phyloP scores from a whole-genome alignment of 2,329 filamentous ascomycete genomes.

The Monilinia aucupariae region DNA sequence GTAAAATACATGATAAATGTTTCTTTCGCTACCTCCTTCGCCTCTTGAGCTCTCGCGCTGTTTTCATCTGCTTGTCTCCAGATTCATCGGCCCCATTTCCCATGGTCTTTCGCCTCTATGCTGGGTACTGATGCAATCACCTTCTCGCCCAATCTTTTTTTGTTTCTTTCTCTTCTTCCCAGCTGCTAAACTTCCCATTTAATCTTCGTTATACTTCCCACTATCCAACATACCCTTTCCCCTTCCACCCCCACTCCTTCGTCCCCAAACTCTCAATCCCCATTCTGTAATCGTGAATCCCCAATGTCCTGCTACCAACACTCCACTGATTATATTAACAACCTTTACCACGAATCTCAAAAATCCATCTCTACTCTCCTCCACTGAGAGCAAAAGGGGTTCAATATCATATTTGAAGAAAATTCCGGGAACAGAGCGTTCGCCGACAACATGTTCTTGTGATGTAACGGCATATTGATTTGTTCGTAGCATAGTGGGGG shows the following conservation, averaged over 20 bases:
- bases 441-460: constrained; percentile 66
- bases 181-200: neutral
- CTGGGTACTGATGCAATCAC: neutral
- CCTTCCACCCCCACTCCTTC: constrained; percentile 31
- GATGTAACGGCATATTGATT: constrained; percentile 98
- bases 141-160: neutral
- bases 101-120: neutral
- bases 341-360: constrained; percentile 72
- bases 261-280: constrained; percentile 51
- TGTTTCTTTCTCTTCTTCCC: neutral
- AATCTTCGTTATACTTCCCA: constrained; percentile 28
- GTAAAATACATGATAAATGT: neutral
- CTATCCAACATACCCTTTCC: constrained; percentile 37
- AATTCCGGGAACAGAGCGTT: constrained; percentile 74
- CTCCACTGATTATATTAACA: constrained; percentile 85
- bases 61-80: neutral
- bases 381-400: constrained; percentile 81
- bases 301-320: constrained; percentile 92
- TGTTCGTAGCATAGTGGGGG: constrained; percentile 66
- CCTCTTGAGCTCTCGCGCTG: neutral
- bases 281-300: constrained; percentile 80
- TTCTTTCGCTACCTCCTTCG: neutral
- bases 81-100: neutral
- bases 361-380: constrained; percentile 72
- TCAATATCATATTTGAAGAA: constrained; percentile 99